phyloP scores from a whole-genome alignment of 371 early-diverging fungal species.

The Apophysomyces sp. region DNA sequence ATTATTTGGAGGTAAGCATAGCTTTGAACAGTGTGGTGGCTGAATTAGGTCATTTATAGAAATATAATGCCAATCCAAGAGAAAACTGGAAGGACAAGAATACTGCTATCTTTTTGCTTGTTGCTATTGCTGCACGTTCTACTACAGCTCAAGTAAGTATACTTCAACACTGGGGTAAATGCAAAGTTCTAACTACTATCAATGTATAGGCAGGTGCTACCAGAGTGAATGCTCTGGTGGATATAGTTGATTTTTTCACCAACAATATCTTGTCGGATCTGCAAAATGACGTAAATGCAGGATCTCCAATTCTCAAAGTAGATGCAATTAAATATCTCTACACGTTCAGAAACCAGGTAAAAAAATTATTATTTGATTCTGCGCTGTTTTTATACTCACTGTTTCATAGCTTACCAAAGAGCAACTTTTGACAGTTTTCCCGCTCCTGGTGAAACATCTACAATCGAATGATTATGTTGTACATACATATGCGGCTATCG shows the following conservation, averaged over 20 bases:
- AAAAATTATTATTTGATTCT: neutral
- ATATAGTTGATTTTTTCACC: constrained; percentile 82
- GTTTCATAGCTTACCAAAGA: constrained; percentile 66
- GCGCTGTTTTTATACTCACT: neutral
- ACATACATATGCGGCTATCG: constrained; percentile 90
- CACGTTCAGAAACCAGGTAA: constrained; percentile 89
- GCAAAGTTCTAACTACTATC: constrained; percentile 15
- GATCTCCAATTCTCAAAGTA: constrained; percentile 86
- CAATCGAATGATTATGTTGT: constrained; percentile 81
- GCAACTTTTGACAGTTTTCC: constrained; percentile 74
- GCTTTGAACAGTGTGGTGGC: neutral
- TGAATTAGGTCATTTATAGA: constrained; percentile 26
- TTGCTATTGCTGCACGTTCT: constrained; percentile 79
- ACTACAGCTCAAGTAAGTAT: constrained; percentile 50
- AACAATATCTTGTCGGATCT: constrained; percentile 83
- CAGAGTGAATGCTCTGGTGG: constrained; percentile 72
- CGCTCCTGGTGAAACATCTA: constrained; percentile 80
- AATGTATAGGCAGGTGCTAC: constrained; percentile 70
- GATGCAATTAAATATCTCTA: constrained; percentile 92
- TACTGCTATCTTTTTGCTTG: constrained; percentile 89
- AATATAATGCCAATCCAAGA: constrained; percentile 66
- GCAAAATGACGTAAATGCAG: constrained; percentile 68
- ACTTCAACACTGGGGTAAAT: neutral
- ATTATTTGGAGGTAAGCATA: constrained; percentile 61
- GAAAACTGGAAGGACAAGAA: constrained; percentile 96